Evolutionary conservation across 2,329 filamentous ascomycete genomes (phyloP).

Genomic region (Talaromyces amestolkiae): DNA sequence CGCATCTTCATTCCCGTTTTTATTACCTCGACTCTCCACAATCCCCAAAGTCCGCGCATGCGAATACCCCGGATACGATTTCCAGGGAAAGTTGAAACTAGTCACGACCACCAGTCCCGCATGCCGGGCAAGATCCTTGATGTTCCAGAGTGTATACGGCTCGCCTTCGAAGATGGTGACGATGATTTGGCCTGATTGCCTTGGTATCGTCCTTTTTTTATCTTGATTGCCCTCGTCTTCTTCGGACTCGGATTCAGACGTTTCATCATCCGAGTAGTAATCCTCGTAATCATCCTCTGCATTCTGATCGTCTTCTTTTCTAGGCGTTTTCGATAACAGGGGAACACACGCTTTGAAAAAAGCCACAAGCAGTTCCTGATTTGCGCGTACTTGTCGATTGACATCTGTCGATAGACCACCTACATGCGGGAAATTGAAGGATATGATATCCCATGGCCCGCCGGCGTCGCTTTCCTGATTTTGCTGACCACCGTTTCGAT

Average conservation of each 20-base stretch:
- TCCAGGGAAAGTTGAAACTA: slow-evolving; percentile 49
- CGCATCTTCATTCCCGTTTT: background rate
- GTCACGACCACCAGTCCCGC: slow-evolving; percentile 46
- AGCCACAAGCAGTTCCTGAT: slow-evolving; percentile 62
- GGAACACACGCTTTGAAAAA: slow-evolving; percentile 49
- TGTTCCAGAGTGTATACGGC: slow-evolving; percentile 94
- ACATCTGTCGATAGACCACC: slow-evolving; percentile 90
- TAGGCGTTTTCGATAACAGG: slow-evolving; percentile 35
- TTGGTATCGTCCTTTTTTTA: slow-evolving; percentile 19
- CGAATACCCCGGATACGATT: slow-evolving; percentile 47
- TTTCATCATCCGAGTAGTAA: slow-evolving; percentile 12
- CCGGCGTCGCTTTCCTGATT: slow-evolving; percentile 16
- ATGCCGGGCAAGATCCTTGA: slow-evolving; percentile 80
- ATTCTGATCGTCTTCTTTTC: slow-evolving; percentile 22
- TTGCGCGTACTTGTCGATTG: slow-evolving; percentile 88
- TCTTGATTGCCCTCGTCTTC: slow-evolving; percentile 22
- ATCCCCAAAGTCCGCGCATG: slow-evolving; percentile 49
- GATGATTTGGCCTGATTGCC: slow-evolving; percentile 58
- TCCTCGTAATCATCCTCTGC: slow-evolving; percentile 21
- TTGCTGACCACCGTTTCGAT: background rate
- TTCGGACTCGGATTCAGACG: slow-evolving; percentile 21
- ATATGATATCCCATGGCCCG: slow-evolving; percentile 67
- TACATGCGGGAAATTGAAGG: slow-evolving; percentile 97
- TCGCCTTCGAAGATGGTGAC: slow-evolving; percentile 90
- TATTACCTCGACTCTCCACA: slow-evolving; percentile 38